Percentiles rank a stretch among this genome's conserved stretches.
Evolutionary conservation across 2,329 filamentous ascomycete species (phyloP).

Genomic region (Talaromyces sp.): DNA sequence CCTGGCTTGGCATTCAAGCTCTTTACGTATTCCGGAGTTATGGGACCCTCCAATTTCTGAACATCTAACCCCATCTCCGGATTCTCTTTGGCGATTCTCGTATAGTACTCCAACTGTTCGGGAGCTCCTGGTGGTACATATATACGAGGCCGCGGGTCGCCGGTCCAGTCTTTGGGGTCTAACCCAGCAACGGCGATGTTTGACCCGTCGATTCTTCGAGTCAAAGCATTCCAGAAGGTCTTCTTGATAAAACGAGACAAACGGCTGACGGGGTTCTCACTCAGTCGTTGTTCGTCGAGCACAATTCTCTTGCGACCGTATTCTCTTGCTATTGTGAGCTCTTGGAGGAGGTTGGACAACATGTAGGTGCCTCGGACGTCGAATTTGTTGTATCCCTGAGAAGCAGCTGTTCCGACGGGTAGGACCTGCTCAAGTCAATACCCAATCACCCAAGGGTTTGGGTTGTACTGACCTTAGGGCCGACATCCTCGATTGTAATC

Average conservation of each 20-base stretch:
- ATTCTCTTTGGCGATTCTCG: constrained; percentile 68
- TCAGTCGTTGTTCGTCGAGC: constrained; percentile 83
- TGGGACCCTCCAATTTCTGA: constrained; percentile 65
- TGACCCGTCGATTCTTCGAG: constrained; percentile 82
- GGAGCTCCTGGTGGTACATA: constrained; percentile 83
- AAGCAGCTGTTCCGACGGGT: constrained; percentile 77
- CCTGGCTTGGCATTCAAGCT: constrained; percentile 85
- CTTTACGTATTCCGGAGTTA: constrained; percentile 76
- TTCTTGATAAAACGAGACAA: constrained; percentile 81
- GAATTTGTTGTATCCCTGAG: constrained; percentile 80
- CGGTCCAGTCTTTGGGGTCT: constrained; percentile 95
- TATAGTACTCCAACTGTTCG: constrained; percentile 88
- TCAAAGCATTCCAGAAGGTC: constrained; percentile 90
- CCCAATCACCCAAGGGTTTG: no score
- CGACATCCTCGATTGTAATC: constrained; percentile 94
- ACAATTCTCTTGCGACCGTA: constrained; percentile 86
- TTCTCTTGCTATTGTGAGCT: constrained; percentile 87
- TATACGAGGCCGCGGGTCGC: constrained; percentile 82
- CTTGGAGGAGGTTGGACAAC: constrained; percentile 93
- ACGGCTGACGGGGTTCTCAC: constrained; percentile 90
- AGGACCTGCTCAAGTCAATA: constrained; percentile 60
- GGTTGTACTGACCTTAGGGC: constrained; percentile 67
- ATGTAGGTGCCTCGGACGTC: constrained; percentile 96
- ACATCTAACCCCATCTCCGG: constrained; percentile 89
- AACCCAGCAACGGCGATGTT: constrained; percentile 74